These are phyloP conservation scores for Pseudomonodictys pantanalensis DNA, from an alignment of 495 filamentous ascomycete species.

Conservation along the genomic window DNA sequence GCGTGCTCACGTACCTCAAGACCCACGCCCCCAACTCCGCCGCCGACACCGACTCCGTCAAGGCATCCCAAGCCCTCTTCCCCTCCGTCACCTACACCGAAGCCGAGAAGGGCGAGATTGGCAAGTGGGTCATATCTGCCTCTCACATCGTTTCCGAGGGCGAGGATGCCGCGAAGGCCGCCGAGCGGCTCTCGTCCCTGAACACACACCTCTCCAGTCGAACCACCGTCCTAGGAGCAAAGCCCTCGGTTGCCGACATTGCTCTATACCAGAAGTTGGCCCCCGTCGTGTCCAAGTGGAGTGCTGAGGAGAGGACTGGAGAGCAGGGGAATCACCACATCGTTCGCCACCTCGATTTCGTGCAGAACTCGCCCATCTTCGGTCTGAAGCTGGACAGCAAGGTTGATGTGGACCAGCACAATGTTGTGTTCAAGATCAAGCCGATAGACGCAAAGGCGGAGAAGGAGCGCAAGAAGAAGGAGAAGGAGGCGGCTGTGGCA, in stretches of 20 bases:
- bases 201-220: constrained; percentile 84
- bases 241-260: constrained; percentile 86
- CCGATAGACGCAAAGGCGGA: constrained; percentile 52
- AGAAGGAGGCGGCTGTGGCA: constrained; percentile 42
- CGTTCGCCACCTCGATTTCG: constrained; percentile 87
- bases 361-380: constrained; percentile 84
- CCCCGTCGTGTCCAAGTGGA: constrained; percentile 76
- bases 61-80: constrained; percentile 59
- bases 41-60: constrained; percentile 51
- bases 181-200: constrained; percentile 61
- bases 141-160: constrained; percentile 61
- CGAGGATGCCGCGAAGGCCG: constrained; percentile 56
- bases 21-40: constrained; percentile 50
- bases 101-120: constrained; percentile 77
- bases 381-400: constrained; percentile 73
- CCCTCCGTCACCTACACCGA: constrained; percentile 64
- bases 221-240: constrained; percentile 84
- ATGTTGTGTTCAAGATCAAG: constrained; percentile 64
- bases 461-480: constrained; percentile 53
- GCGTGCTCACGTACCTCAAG: constrained; percentile 54
- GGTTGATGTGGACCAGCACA: constrained; percentile 71
- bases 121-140: constrained; percentile 78
- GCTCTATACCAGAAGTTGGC: constrained; percentile 79
- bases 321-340: constrained; percentile 87
- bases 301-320: constrained; percentile 82